Conservation (phyloP, 2,329 filamentous ascomycete genomes). For the Monosporascus sp. region DNA sequence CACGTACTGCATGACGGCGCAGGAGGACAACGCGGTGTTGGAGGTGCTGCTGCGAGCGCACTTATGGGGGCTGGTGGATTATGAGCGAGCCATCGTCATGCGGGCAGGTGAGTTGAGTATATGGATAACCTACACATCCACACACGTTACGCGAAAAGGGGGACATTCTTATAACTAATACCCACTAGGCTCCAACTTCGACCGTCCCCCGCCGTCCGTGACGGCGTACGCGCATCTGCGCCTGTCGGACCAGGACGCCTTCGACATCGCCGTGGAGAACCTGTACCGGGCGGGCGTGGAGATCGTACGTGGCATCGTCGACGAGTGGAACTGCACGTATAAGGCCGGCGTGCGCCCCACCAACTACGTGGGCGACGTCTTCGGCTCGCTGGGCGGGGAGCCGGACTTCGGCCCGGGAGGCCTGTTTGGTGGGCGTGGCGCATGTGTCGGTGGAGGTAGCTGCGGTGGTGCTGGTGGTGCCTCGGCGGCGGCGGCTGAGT, state of each 20-base stretch:
- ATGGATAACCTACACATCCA: neutral
- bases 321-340: constrained; percentile 56
- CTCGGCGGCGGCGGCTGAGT: neutral
- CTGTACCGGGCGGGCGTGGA: constrained; percentile 60
- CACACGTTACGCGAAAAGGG: neutral
- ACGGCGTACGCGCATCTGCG: constrained; percentile 55
- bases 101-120: constrained; percentile 41
- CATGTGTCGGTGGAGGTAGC: neutral
- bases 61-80: constrained; percentile 54
- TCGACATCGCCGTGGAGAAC: constrained; percentile 57
- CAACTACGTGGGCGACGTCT: constrained; percentile 69
- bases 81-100: constrained; percentile 61
- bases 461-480: neutral
- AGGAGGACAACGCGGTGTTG: constrained; percentile 67
- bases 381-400: constrained; percentile 59
- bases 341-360: constrained; percentile 47
- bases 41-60: constrained; percentile 59
- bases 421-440: constrained; percentile 7
- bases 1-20: constrained; percentile 64
- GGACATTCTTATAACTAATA: neutral
- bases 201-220: constrained; percentile 57
- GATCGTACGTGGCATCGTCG: constrained; percentile 59
- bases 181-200: constrained; percentile 57
- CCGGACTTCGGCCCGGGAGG: constrained; percentile 60
- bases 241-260: constrained; percentile 56